Conservation (phyloP, 345 rosid genomes). For the Rhizophora mangle region DNA sequence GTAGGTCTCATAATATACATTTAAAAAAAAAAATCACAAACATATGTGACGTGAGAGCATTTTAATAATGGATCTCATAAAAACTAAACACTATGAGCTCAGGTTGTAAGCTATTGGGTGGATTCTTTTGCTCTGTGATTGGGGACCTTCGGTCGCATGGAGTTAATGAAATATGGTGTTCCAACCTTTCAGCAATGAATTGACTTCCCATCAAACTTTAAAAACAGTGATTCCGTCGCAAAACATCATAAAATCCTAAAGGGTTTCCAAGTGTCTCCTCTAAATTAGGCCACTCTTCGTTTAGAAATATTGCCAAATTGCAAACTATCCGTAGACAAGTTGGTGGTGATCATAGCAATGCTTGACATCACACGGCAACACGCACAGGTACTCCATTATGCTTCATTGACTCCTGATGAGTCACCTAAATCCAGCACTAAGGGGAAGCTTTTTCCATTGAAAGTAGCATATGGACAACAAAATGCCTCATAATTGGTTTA, state of each 20-base stretch:
- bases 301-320: neutral
- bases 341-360: neutral
- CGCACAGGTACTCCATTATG: neutral
- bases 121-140: too few species aligned
- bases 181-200: neutral
- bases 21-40: too few species aligned
- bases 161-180: too few species aligned
- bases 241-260: neutral
- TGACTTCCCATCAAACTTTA: neutral
- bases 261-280: neutral
- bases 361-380: slow-evolving; percentile 22
- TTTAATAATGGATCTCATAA: too few species aligned
- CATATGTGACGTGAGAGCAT: too few species aligned
- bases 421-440: slow-evolving; percentile 8
- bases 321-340: neutral
- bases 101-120: too few species aligned
- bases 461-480: slow-evolving; percentile 5
- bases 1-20: too few species aligned
- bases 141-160: too few species aligned
- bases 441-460: slow-evolving; percentile 27
- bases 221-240: neutral
- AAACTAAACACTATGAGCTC: too few species aligned
- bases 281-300: neutral
- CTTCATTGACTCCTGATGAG: slow-evolving; percentile 13
- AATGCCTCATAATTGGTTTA: slow-evolving; percentile 8